Conservation (phyloP, 345 rosid genomes). For the Pseudoturritis turrita region DNA sequence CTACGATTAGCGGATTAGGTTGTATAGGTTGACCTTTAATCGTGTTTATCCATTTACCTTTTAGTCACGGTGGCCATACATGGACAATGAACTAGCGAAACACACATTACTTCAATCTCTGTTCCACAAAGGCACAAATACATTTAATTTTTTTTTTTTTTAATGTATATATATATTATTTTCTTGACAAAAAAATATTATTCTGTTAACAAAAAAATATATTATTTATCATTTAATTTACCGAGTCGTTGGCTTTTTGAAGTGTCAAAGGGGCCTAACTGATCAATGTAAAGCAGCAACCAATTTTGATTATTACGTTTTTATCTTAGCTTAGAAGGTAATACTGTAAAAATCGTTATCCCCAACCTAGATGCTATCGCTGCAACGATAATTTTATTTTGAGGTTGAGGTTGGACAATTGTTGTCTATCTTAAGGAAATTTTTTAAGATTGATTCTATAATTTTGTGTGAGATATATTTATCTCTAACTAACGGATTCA, state of each 20-base stretch:
- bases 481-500: too few relatives aligned
- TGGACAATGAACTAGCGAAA: not conserved
- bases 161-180: not conserved
- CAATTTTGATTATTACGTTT: not conserved
- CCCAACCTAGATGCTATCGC: not conserved
- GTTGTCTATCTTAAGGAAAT: not conserved
- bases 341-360: not conserved
- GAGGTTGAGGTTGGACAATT: not conserved
- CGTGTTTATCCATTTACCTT: conserved; percentile 13
- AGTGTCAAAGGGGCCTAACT: conserved; percentile 7
- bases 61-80: not conserved
- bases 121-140: not conserved
- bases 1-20: not conserved
- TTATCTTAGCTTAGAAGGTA: conserved; percentile 17
- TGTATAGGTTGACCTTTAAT: not conserved
- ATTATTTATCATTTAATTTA: not conserved
- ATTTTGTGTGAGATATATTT: not conserved
- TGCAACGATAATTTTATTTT: not conserved
- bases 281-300: not conserved
- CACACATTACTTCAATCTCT: not conserved
- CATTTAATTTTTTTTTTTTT: not conserved
- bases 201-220: too few relatives aligned
- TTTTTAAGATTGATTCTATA: not conserved
- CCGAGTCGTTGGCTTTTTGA: conserved; percentile 17
- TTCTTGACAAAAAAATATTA: not conserved